These are phyloP conservation scores for Geotrichum cucujoidarum DNA, from an alignment of 1,139 yeast species.

Conservation along the genomic window DNA sequence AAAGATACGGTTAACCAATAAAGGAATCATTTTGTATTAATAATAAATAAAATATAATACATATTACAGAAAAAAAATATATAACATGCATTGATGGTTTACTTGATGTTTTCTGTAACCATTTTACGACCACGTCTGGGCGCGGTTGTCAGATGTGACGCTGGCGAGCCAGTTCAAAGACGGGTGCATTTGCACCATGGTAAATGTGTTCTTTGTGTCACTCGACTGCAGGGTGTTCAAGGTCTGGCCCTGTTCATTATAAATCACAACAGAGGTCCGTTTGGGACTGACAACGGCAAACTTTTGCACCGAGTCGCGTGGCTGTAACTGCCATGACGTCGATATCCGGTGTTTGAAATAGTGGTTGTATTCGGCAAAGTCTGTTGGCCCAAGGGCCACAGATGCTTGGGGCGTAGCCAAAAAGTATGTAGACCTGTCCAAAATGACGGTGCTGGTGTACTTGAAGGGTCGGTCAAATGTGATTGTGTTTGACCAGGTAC, in stretches of 20 bases:
- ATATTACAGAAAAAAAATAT: not conserved
- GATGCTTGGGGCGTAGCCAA: not conserved
- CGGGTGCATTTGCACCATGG: slow-evolving; percentile 5
- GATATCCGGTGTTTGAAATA: not conserved
- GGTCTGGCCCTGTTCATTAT: not conserved
- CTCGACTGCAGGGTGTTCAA: not conserved
- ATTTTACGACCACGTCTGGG: slow-evolving; percentile 1
- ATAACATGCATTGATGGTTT: not conserved
- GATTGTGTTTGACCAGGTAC: not conserved
- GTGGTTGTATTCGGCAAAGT: not conserved
- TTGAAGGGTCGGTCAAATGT: slow-evolving; percentile 1
- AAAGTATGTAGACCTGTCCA: not conserved
- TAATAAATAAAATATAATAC: not conserved
- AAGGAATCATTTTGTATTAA: not conserved
- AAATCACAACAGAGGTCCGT: not conserved
- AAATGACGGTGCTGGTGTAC: not conserved
- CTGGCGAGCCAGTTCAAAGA: slow-evolving; percentile 8
- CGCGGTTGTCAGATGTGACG: not conserved
- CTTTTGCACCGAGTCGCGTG: slow-evolving; percentile 5
- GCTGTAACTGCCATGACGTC: slow-evolving; percentile 1
- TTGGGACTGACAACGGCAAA: not conserved
- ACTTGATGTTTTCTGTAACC: not conserved
- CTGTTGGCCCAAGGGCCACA: not conserved
- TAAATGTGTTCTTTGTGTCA: not conserved
- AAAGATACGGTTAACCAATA: not conserved